Percentiles rank a stretch among this genome's conserved stretches.
These are phyloP conservation scores for Fusarium algeriense DNA, from an alignment of 2,329 filamentous ascomycete species.

Conservation along the genomic window DNA sequence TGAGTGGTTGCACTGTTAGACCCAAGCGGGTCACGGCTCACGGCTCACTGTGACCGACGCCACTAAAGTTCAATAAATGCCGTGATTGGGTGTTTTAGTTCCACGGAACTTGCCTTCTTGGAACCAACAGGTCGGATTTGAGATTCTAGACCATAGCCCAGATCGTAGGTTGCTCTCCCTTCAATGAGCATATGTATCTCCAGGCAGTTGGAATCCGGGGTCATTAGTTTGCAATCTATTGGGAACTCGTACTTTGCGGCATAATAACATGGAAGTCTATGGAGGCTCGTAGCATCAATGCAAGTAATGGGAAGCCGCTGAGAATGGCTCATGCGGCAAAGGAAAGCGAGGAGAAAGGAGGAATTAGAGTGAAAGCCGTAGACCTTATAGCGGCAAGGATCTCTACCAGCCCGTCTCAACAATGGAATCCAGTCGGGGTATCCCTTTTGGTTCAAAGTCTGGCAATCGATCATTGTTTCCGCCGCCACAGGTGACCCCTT, in stretches of 20 bases:
- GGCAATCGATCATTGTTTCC: neutral
- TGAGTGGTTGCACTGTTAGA: neutral
- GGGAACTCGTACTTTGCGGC: fast-evolving
- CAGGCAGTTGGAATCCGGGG: fast-evolving
- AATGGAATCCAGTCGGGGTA: neutral
- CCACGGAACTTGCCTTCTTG: neutral
- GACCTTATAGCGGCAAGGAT: too few species aligned
- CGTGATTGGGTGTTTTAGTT: neutral
- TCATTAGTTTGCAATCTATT: too few species aligned
- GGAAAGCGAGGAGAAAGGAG: too few species aligned
- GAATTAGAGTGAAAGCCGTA: too few species aligned
- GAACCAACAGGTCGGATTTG: neutral
- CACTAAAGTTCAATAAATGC: neutral
- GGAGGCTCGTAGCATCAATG: too few species aligned
- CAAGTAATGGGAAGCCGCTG: too few species aligned
- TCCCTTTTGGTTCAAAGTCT: neutral
- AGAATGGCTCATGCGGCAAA: too few species aligned
- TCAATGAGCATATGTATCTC: neutral
- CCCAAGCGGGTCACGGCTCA: neutral
- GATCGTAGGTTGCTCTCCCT: neutral
- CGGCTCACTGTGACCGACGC: neutral
- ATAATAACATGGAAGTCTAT: too few species aligned
- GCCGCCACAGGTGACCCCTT: too few species aligned
- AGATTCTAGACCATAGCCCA: neutral
- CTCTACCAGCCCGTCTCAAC: neutral